Percentiles rank a stretch among this genome's conserved stretches.
phyloP scores from a whole-genome alignment of 495 filamentous ascomycete genomes.

The Staphylotrichum tortipilum region DNA sequence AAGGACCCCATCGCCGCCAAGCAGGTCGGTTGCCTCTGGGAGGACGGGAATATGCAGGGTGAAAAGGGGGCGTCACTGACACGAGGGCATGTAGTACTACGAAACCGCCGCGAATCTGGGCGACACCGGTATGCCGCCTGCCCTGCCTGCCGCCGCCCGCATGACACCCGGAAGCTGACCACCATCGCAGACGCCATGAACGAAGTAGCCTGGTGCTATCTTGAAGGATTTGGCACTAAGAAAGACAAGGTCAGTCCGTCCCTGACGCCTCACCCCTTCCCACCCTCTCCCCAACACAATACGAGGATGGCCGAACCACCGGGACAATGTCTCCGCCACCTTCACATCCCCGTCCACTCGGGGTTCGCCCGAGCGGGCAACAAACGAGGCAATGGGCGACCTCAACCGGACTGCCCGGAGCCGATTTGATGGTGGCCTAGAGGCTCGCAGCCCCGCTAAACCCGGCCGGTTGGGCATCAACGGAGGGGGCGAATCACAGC shows the following conservation, averaged over 20 bases:
- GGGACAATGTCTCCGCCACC: too few species aligned
- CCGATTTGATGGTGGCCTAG: too few species aligned
- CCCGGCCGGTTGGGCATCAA: slow-evolving; percentile 10
- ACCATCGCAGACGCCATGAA: slow-evolving; percentile 77
- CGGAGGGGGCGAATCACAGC: slow-evolving; percentile 3
- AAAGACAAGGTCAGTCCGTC: slow-evolving; percentile 83
- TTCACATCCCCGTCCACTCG: too few species aligned
- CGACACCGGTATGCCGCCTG: slow-evolving; percentile 53
- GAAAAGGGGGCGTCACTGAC: neutral
- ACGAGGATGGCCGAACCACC: too few species aligned
- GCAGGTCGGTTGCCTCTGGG: slow-evolving; percentile 31
- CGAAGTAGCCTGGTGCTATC: slow-evolving; percentile 90
- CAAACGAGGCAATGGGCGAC: too few species aligned
- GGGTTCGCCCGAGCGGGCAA: too few species aligned
- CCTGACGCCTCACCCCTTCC: neutral
- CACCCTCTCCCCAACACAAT: too few species aligned
- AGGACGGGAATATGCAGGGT: neutral
- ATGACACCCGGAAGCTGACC: slow-evolving; percentile 13
- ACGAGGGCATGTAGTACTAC: slow-evolving; percentile 62
- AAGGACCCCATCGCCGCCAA: slow-evolving; percentile 83
- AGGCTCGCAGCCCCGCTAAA: neutral
- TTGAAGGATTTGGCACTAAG: slow-evolving; percentile 86
- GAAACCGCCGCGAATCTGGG: slow-evolving; percentile 94
- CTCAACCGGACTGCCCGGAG: too few species aligned
- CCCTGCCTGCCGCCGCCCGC: neutral